Conservation (phyloP, 2,329 filamentous ascomycete genomes). For the Acephala macrosclerotiorum region DNA sequence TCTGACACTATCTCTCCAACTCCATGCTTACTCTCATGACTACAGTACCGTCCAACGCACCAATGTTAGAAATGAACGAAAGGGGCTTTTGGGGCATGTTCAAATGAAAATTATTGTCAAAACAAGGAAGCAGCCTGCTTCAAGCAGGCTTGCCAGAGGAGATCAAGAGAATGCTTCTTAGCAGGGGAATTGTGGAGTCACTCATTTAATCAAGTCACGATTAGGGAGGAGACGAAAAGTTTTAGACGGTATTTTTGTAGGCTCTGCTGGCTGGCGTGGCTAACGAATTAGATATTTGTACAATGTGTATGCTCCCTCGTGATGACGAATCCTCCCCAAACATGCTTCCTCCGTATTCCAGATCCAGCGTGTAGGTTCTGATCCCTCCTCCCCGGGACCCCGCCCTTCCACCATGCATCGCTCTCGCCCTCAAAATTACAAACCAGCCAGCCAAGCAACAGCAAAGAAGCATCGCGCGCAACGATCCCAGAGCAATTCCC, state of each 20-base stretch:
- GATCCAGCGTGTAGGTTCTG: conserved; percentile 23
- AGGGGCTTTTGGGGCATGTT: no score
- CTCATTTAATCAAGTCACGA: not conserved
- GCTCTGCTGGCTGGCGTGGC: conserved; percentile 42
- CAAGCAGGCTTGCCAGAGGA: no score
- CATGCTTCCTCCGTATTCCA: conserved; percentile 35
- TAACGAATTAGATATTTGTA: conserved; percentile 45
- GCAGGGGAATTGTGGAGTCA: no score
- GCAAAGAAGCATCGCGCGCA: conserved; percentile 27
- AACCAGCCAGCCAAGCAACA: conserved; percentile 42
- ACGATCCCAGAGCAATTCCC: conserved; percentile 24
- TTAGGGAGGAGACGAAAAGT: conserved; percentile 4
- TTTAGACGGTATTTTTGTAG: conserved; percentile 36
- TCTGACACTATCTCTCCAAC: no score
- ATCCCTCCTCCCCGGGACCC: conserved; percentile 29
- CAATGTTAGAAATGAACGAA: no score
- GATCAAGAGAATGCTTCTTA: no score
- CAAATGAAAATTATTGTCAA: no score
- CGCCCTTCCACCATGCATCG: conserved; percentile 11
- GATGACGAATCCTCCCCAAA: conserved; percentile 29
- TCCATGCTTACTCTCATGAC: no score
- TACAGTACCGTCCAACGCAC: no score
- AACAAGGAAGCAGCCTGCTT: no score
- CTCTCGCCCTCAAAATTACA: conserved; percentile 38
- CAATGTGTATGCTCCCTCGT: conserved; percentile 31